Conservation (phyloP, 2,329 filamentous ascomycete species). For the Lecanosticta acicola region DNA sequence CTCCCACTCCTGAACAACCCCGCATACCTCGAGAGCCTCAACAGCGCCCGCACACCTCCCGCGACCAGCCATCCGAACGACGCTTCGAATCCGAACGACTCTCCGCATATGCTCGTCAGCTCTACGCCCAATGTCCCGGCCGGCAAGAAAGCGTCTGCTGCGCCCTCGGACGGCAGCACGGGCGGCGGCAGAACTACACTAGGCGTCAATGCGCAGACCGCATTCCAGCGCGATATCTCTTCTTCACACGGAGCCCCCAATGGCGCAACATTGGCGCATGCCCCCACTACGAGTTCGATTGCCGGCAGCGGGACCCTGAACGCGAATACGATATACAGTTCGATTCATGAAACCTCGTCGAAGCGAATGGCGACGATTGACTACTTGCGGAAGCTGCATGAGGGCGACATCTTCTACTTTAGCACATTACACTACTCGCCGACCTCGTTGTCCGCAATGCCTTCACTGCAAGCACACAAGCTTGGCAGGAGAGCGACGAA, state of each 20-base stretch:
- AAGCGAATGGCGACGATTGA: constrained; percentile 93
- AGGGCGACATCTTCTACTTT: constrained; percentile 95
- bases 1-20: constrained; percentile 14
- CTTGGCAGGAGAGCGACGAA: constrained; percentile 87
- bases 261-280: constrained; percentile 20
- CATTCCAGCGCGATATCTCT: constrained; percentile 18
- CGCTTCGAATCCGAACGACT: too few species aligned
- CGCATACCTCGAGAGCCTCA: constrained; percentile 10
- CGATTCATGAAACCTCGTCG: constrained; percentile 76
- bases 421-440: constrained; percentile 92
- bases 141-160: constrained; percentile 13
- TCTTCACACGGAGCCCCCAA: constrained; percentile 18
- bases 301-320: constrained; percentile 12
- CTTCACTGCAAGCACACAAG: constrained; percentile 78
- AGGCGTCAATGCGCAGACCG: constrained; percentile 21
- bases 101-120: constrained; percentile 17
- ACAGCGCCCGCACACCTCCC: constrained; percentile 1
- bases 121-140: constrained; percentile 7
- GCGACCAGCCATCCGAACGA: neutral
- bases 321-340: constrained; percentile 54
- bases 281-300: constrained; percentile 9
- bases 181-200: constrained; percentile 10
- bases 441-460: constrained; percentile 70
- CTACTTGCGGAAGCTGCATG: constrained; percentile 87
- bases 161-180: constrained; percentile 3